Conservation (phyloP, 192 early-diverging fungal genomes). For the Polychytrium aggregatum region DNA sequence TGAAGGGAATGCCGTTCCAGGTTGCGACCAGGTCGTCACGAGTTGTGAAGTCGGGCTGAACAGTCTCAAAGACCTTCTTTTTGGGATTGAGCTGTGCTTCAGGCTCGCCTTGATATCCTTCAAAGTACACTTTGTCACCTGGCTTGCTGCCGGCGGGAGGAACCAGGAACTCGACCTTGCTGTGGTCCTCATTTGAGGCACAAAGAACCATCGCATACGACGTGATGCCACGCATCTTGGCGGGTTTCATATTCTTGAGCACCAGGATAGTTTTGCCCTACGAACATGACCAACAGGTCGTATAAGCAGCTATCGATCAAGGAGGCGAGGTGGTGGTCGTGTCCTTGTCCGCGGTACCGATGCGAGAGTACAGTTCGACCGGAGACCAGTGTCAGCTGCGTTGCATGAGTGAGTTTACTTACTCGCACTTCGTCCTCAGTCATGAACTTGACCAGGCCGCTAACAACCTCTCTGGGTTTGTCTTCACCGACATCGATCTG, state of each 20-base stretch:
- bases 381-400: background rate
- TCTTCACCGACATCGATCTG: constrained; percentile 84
- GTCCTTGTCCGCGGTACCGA: too few relatives aligned
- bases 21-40: constrained; percentile 37
- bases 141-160: constrained; percentile 77
- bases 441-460: constrained; percentile 85
- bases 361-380: too few relatives aligned
- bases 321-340: too few relatives aligned
- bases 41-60: constrained; percentile 68
- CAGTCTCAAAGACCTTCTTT: constrained; percentile 96
- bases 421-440: constrained; percentile 77
- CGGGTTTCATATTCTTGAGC: constrained; percentile 93
- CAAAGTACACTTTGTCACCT: constrained; percentile 86
- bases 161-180: constrained; percentile 80
- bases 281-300: background rate
- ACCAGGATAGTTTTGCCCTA: constrained; percentile 30
- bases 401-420: constrained; percentile 2
- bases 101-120: constrained; percentile 75
- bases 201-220: constrained; percentile 93
- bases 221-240: constrained; percentile 85
- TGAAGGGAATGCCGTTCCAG: constrained; percentile 37
- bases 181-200: constrained; percentile 72
- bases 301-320: too few relatives aligned
- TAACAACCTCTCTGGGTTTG: constrained; percentile 76
- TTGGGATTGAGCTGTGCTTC: constrained; percentile 92